These are phyloP conservation scores for Lachnellula suecica DNA, from an alignment of 2,329 filamentous ascomycete genomes.

Conservation along the genomic window DNA sequence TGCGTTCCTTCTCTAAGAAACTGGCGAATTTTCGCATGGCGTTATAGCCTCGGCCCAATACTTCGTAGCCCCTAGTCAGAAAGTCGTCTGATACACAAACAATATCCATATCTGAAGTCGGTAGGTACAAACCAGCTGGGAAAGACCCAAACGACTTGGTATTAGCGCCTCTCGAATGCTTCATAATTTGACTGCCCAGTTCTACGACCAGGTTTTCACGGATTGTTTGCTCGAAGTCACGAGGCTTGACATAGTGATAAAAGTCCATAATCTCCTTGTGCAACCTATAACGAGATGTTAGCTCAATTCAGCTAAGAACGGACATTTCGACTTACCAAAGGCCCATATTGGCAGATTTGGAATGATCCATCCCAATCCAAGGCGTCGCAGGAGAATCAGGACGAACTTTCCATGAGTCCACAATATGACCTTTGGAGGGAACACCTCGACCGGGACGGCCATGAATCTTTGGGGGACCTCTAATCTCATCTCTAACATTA, in stretches of 20 bases:
- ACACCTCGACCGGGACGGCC: constrained; percentile 12
- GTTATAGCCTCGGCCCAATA: constrained; percentile 35
- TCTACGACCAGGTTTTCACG: constrained; percentile 72
- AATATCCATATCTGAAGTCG: constrained; percentile 89
- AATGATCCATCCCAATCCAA: constrained; percentile 61
- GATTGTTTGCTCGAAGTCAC: constrained; percentile 72
- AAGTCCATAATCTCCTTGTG: constrained; percentile 92
- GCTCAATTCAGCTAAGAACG: constrained; percentile 12
- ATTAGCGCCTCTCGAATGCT: constrained; percentile 54
- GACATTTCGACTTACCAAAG: constrained; percentile 50
- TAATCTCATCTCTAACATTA: constrained; percentile 66
- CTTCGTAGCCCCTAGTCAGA: constrained; percentile 49
- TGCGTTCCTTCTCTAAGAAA: constrained; percentile 53
- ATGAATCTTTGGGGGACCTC: constrained; percentile 32
- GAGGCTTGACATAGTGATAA: constrained; percentile 79
- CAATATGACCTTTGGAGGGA: constrained; percentile 31
- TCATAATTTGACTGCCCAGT: constrained; percentile 59
- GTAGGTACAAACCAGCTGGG: constrained; percentile 74
- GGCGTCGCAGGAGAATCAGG: constrained; percentile 50
- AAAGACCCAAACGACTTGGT: constrained; percentile 89
- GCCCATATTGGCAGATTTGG: constrained; percentile 49
- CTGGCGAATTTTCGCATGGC: constrained; percentile 59
- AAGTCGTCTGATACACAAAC: constrained; percentile 70
- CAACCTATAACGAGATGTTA: constrained; percentile 53
- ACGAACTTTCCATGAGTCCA: constrained; percentile 41